Evolutionary conservation across 306 rosid species (phyloP).

Genomic region (Fagus sylvatica): DNA sequence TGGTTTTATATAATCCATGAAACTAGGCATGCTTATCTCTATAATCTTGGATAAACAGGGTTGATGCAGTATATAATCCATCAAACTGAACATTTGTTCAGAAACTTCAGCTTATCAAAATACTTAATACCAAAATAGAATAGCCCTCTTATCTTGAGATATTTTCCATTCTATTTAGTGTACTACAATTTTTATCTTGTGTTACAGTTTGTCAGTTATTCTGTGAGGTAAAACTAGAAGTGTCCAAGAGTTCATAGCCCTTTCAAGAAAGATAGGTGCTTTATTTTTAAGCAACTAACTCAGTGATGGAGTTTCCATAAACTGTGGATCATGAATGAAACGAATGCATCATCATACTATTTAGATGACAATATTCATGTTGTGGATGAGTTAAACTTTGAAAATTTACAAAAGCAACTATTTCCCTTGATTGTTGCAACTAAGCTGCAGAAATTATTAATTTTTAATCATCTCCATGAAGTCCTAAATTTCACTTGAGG

Average conservation of each 20-base stretch:
- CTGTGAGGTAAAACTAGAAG: background rate
- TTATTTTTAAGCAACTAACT: background rate
- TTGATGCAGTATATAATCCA: too few species aligned
- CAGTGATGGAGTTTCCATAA: background rate
- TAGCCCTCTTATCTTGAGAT: background rate
- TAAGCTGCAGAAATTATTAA: background rate
- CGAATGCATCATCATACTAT: background rate
- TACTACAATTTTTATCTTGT: too few species aligned
- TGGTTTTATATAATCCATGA: too few species aligned
- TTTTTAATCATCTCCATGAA: background rate
- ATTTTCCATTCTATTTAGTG: too few species aligned
- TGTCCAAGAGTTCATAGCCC: background rate
- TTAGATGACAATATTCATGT: background rate
- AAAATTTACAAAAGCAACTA: background rate
- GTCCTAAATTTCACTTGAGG: background rate
- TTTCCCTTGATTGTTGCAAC: too few species aligned
- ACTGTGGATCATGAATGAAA: background rate
- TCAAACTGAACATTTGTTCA: too few species aligned
- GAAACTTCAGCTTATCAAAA: too few species aligned
- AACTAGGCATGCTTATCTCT: too few species aligned
- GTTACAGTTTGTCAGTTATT: background rate
- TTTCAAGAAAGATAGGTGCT: too few species aligned
- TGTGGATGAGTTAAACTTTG: background rate
- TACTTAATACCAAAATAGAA: too few species aligned
- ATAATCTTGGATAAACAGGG: too few species aligned